These are phyloP conservation scores for Pseudohalonectria lignicola DNA, from an alignment of 2,329 filamentous ascomycete species.

Conservation along the genomic window DNA sequence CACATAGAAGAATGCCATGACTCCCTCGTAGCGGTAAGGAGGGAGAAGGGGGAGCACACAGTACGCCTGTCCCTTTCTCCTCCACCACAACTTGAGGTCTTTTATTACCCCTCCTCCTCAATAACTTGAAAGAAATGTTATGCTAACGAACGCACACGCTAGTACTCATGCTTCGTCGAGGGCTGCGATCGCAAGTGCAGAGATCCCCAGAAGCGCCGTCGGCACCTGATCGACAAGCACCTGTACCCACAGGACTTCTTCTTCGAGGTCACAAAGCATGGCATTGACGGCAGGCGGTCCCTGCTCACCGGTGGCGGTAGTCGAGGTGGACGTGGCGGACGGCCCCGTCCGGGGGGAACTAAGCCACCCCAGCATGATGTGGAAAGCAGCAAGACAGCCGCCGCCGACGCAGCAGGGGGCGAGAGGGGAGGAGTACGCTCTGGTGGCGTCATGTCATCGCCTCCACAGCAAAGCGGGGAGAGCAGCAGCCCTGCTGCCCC, in stretches of 20 bases:
- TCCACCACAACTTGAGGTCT: too few species aligned
- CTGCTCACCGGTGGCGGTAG: slow-evolving; percentile 66
- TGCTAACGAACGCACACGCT: slow-evolving; percentile 4
- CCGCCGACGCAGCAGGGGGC: background rate
- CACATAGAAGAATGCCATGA: slow-evolving; percentile 93
- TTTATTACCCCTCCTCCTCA: too few species aligned
- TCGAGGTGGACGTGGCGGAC: too few species aligned
- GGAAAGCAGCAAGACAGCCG: background rate
- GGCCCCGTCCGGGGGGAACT: too few species aligned
- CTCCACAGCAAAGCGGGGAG: too few species aligned
- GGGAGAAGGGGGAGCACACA: slow-evolving; percentile 76
- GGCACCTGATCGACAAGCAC: slow-evolving; percentile 92
- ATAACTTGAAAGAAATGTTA: too few species aligned
- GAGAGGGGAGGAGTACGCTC: background rate
- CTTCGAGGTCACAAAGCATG: slow-evolving; percentile 75
- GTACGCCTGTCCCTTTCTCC: slow-evolving; percentile 33
- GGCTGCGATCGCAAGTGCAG: slow-evolving; percentile 77
- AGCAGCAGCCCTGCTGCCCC: too few species aligned
- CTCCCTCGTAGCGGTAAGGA: slow-evolving; percentile 58
- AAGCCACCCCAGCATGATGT: background rate
- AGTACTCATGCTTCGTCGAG: slow-evolving; percentile 87
- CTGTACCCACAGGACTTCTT: slow-evolving; percentile 83
- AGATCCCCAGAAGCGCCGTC: slow-evolving; percentile 70
- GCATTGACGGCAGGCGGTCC: slow-evolving; percentile 76
- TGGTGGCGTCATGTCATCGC: too few species aligned